Evolutionary conservation across 345 rosid genomes (phyloP), one percentile per base, ranked within the genome.

Genomic region (Heritiera littoralis): DNA sequence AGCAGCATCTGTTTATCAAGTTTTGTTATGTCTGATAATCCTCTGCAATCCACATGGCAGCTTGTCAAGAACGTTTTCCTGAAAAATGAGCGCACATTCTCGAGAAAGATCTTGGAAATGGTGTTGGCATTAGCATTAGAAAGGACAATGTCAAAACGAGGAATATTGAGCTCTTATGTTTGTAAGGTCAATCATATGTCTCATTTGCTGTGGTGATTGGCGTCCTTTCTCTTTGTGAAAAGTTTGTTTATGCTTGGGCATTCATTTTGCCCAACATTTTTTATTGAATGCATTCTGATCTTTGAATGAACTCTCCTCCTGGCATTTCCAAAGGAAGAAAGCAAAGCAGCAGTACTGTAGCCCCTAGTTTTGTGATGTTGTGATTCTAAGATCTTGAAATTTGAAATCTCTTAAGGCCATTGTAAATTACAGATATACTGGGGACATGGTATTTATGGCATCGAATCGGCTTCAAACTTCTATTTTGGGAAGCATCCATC

Each of bases 401-500:
- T 49, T 30, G 59, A 20, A 70, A 49, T 69, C 73, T 69, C 38
- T 46, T 30, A 69, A 23, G 73, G 73, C 54, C 73, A 5, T 70
- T 70, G 58, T 49, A 70, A 48, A 13, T 49, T 70, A 49, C 41
- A 70, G 74, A 70, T 70, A 28, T 70, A 70, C 74, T 70, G 59
- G 74, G 74, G 74, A 49, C 74, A 70, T 49, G 74, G 84, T 49
- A 76, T 85, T 67, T 72, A 80, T 58, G 86, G 88, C 54, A 61
- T 83, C 67, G 84, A 85, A 77, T 83, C 86, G 38, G 83, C 79
- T 3, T 83, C 80, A 23, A 38, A 17, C 46, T 81, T 78, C 66
- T 81, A 85, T 72, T 78, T 85, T 61, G 79, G 81, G 63, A 85
- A 76, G 79, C 84, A 72, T 64, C 81, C 84, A 45, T 80, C 82